These are phyloP conservation scores for Excoecaria cochinchinensis DNA, from an alignment of 345 rosid species.

Conservation along the genomic window DNA sequence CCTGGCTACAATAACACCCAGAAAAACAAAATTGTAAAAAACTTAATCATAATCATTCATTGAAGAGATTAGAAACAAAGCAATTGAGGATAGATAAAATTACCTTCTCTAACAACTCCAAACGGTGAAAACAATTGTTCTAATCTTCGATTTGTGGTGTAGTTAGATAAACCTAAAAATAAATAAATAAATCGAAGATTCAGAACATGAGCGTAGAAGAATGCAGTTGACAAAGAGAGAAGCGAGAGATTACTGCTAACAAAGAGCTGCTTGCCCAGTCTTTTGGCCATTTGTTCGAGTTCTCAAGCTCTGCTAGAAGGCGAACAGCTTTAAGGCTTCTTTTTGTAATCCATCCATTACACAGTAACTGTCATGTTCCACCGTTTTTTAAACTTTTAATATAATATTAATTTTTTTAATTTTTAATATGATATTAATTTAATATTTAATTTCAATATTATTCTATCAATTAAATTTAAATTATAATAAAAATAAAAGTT, in stretches of 20 bases:
- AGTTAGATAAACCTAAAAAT: constrained; percentile 38
- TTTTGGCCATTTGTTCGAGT: constrained; percentile 36
- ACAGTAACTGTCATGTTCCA: too few species aligned
- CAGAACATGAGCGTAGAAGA: background rate
- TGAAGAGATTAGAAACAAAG: background rate
- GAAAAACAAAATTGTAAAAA: background rate
- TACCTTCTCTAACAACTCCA: constrained; percentile 44
- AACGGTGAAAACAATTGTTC: constrained; percentile 38
- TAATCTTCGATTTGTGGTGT: constrained; percentile 33
- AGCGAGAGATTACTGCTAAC: constrained; percentile 42
- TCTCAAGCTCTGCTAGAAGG: background rate
- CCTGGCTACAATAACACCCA: constrained; percentile 41
- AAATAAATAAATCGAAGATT: background rate
- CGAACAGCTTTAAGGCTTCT: too few species aligned
- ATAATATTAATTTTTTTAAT: too few species aligned
- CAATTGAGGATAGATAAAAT: background rate
- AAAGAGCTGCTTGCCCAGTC: constrained; percentile 43
- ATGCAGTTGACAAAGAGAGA: background rate
- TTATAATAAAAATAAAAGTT: too few species aligned
- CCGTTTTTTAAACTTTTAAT: too few species aligned
- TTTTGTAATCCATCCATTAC: too few species aligned
- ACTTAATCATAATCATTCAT: background rate
- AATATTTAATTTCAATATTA: too few species aligned
- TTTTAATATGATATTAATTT: too few species aligned
- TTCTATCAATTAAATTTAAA: too few species aligned